Conservation (phyloP, 139 green algal species). For the Coelastrella sp. region DNA sequence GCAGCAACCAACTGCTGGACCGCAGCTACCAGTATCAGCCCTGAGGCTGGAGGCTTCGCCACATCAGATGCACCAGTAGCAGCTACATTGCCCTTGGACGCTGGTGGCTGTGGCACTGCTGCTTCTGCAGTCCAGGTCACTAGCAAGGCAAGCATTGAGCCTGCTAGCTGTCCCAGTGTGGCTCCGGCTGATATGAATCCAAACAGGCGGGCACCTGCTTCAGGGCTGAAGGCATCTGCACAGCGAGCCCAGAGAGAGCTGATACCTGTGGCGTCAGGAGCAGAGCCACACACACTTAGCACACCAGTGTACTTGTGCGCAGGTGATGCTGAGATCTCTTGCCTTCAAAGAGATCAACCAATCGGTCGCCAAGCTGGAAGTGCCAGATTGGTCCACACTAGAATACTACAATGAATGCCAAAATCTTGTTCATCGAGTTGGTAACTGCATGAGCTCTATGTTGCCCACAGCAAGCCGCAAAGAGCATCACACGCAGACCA, state of each 20-base stretch:
- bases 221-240: conserved; percentile 76
- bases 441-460: too few relatives aligned
- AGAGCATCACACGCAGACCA: too few relatives aligned
- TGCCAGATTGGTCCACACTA: too few relatives aligned
- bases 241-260: conserved; percentile 81
- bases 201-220: conserved; percentile 60
- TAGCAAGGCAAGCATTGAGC: conserved; percentile 57
- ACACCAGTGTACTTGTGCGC: not conserved
- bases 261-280: conserved; percentile 1
- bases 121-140: conserved; percentile 2
- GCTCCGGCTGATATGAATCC: conserved; percentile 63
- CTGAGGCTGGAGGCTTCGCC: not conserved
- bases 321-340: too few relatives aligned
- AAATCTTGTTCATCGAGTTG: too few relatives aligned
- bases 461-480: too few relatives aligned
- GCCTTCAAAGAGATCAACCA: too few relatives aligned
- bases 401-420: too few relatives aligned
- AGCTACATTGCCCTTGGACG: not conserved
- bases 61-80: not conserved
- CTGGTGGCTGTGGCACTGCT: not conserved
- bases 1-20: conserved; percentile 44
- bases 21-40: conserved; percentile 58
- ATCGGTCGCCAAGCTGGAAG: too few relatives aligned
- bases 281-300: not conserved
- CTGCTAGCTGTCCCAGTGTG: conserved; percentile 77